phyloP scores from a whole-genome alignment of 2,329 filamentous ascomycete species.

The Trichoderma gracile region DNA sequence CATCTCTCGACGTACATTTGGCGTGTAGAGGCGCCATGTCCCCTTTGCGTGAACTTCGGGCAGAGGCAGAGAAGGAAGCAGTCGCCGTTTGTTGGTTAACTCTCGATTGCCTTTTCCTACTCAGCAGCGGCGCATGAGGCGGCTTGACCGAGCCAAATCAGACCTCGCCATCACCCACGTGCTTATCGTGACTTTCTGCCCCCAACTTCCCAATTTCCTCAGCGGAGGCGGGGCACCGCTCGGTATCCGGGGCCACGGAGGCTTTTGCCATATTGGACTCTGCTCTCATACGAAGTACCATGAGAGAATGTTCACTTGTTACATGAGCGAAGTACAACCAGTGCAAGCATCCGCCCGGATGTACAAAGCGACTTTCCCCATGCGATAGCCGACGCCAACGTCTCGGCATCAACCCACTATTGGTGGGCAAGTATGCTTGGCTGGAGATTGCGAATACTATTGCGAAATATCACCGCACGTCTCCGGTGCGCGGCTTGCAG shows the following conservation, averaged over 20 bases:
- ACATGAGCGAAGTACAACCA: too few species aligned
- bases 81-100: not conserved
- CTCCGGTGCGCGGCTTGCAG: conserved; percentile 7
- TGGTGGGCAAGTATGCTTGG: not conserved
- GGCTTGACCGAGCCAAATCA: conserved; percentile 19
- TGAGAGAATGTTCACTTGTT: too few species aligned
- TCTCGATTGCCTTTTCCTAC: not conserved
- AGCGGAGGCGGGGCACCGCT: conserved; percentile 17
- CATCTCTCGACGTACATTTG: not conserved
- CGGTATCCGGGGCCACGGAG: conserved; percentile 6
- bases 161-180: conserved; percentile 17
- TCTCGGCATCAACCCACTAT: conserved; percentile 12
- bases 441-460: not conserved
- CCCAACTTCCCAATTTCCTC: conserved; percentile 9
- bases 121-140: conserved; percentile 2
- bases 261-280: not conserved
- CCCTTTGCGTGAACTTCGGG: not conserved
- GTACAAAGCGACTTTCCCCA: not conserved
- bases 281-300: not conserved
- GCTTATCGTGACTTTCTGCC: conserved; percentile 12
- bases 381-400: conserved; percentile 22
- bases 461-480: not conserved
- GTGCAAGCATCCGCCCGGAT: too few species aligned
- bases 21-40: not conserved
- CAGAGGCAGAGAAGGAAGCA: not conserved